These are phyloP conservation scores for Citrullus amarus DNA, from an alignment of 306 rosid species.

Conservation along the genomic window DNA sequence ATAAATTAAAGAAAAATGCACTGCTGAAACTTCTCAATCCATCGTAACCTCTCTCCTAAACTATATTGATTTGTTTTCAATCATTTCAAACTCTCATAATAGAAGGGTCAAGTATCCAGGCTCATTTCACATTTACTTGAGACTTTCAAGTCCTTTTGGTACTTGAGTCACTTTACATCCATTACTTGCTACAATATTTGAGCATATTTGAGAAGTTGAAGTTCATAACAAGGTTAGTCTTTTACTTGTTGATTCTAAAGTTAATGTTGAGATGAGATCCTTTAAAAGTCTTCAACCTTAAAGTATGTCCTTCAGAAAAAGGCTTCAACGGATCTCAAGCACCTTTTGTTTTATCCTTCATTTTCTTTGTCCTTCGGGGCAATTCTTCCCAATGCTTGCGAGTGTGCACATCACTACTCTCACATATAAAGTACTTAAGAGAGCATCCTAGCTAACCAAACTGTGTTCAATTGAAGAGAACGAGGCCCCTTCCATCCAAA, in stretches of 20 bases:
- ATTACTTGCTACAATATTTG: not conserved
- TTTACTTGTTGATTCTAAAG: not conserved
- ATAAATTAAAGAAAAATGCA: not conserved
- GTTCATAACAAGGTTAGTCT: not conserved
- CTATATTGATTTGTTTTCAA: not conserved
- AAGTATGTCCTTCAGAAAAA: not conserved
- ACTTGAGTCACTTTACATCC: not conserved
- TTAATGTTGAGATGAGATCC: not conserved
- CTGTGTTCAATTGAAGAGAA: not conserved
- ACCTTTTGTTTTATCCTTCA: not conserved
- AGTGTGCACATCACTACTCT: not conserved
- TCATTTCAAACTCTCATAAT: not conserved
- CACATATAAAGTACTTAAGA: not conserved
- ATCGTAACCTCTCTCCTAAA: not conserved
- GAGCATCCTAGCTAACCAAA: not conserved
- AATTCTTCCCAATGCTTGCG: not conserved
- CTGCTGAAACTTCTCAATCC: not conserved
- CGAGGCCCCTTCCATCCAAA: not conserved
- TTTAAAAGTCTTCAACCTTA: not conserved
- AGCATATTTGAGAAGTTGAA: not conserved
- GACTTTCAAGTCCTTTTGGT: not conserved
- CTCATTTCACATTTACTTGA: not conserved
- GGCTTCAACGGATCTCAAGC: not conserved
- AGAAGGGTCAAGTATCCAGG: not conserved
- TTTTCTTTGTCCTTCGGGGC: not conserved